These are phyloP conservation scores for Alternaria rosae DNA, from an alignment of 2,329 filamentous ascomycete species.

Conservation along the genomic window DNA sequence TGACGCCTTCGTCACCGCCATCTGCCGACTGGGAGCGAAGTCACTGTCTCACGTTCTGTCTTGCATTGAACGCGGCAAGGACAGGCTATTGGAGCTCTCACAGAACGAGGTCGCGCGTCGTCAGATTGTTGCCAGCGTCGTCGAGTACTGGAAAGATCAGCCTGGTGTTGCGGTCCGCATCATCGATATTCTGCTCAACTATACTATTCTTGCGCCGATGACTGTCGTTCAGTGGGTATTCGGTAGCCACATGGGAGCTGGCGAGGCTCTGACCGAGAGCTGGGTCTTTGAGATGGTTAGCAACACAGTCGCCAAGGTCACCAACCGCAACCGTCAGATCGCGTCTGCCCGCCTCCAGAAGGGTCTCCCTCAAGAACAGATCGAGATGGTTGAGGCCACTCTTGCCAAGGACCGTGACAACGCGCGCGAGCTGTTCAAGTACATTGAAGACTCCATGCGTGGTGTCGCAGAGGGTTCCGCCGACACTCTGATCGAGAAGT, in stretches of 20 bases:
- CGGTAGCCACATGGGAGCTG: conserved; percentile 68
- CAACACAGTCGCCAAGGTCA: conserved; percentile 89
- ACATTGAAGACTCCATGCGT: conserved; percentile 79
- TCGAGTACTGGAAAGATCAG: conserved; percentile 92
- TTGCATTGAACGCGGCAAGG: conserved; percentile 93
- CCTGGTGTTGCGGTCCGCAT: conserved; percentile 92
- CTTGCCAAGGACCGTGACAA: conserved; percentile 72
- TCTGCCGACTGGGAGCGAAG: conserved; percentile 93
- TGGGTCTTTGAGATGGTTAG: conserved; percentile 91
- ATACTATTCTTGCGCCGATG: conserved; percentile 86
- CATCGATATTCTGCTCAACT: conserved; percentile 96
- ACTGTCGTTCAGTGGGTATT: conserved; percentile 92
- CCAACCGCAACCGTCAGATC: conserved; percentile 83
- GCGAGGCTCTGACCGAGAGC: conserved; percentile 72
- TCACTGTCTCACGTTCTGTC: conserved; percentile 95
- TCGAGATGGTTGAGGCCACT: conserved; percentile 69
- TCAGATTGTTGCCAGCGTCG: conserved; percentile 90
- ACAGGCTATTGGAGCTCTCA: conserved; percentile 81
- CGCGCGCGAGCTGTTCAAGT: conserved; percentile 80
- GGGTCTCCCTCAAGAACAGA: conserved; percentile 63
- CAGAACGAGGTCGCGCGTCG: conserved; percentile 74
- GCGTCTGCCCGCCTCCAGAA: conserved; percentile 68
- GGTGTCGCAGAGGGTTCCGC: conserved; percentile 76
- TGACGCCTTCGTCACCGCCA: conserved; percentile 91
- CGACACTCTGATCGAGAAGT: conserved; percentile 77